These are phyloP conservation scores for Mycena venus DNA, from an alignment of 768 basidiomycete genomes.

Conservation along the genomic window DNA sequence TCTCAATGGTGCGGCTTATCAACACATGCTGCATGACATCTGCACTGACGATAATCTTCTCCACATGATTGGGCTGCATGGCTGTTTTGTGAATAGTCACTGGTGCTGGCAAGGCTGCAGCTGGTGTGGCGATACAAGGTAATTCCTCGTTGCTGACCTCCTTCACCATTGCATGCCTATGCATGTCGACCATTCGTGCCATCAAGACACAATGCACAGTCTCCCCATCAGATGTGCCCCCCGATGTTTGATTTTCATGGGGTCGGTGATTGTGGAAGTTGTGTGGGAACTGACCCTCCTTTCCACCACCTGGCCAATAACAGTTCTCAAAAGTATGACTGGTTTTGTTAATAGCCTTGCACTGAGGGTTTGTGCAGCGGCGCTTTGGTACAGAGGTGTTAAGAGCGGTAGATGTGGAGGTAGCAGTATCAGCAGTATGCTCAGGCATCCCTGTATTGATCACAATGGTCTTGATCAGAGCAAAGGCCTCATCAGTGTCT, in stretches of 20 bases:
- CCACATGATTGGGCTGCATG: no score
- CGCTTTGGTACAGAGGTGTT: background rate
- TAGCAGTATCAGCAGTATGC: background rate
- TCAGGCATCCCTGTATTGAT: slow-evolving; percentile 10
- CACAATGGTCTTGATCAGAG: slow-evolving; percentile 3
- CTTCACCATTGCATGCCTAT: background rate
- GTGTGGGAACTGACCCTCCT: slow-evolving; percentile 50
- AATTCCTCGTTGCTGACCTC: slow-evolving; percentile 6
- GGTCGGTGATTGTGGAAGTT: slow-evolving; percentile 27
- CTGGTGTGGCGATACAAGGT: no score
- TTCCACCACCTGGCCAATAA: no score
- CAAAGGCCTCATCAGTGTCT: background rate
- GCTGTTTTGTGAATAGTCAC: no score
- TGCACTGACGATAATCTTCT: no score
- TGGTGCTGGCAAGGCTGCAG: no score
- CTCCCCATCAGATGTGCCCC: background rate
- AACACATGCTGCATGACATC: background rate
- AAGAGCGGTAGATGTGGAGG: background rate
- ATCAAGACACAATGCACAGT: slow-evolving; percentile 4
- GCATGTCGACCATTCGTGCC: background rate
- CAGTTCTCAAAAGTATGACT: no score
- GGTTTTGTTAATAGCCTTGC: slow-evolving; percentile 25
- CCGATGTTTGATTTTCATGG: background rate
- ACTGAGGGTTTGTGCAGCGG: slow-evolving; percentile 38
- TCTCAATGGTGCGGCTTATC: slow-evolving; percentile 9